Percentiles rank a stretch among this genome's conserved stretches.
Evolutionary conservation across 2,329 filamentous ascomycete genomes (phyloP).

Genomic region (Colletotrichum tofieldiae): DNA sequence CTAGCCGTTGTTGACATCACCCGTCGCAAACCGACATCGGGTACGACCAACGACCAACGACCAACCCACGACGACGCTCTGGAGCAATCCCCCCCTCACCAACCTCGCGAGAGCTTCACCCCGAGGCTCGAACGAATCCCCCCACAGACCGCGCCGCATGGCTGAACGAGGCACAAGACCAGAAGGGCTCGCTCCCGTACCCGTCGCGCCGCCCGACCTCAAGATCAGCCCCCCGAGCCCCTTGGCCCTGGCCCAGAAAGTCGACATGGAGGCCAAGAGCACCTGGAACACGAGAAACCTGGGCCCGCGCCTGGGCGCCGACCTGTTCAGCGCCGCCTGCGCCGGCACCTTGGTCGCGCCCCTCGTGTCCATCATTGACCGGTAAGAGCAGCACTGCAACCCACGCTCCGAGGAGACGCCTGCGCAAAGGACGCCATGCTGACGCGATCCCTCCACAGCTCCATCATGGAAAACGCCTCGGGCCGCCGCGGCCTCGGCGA

Average conservation of each 20-base stretch:
- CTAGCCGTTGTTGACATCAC: constrained; percentile 6
- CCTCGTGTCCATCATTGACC: constrained; percentile 89
- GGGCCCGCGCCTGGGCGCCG: constrained; percentile 75
- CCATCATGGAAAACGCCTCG: constrained; percentile 87
- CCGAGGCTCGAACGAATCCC: neutral
- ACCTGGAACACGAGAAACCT: constrained; percentile 85
- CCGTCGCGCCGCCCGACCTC: constrained; percentile 35
- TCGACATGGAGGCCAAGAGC: constrained; percentile 43
- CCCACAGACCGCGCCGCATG: constrained; percentile 20
- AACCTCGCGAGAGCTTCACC: constrained; percentile 7
- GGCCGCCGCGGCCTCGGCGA: constrained; percentile 72
- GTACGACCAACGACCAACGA: neutral
- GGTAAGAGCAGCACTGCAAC: constrained; percentile 63
- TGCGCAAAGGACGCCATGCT: neutral
- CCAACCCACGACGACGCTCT: constrained; percentile 2
- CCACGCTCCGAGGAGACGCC: neutral
- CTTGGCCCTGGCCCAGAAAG: constrained; percentile 51
- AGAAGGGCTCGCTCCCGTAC: constrained; percentile 37
- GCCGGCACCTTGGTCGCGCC: constrained; percentile 86
- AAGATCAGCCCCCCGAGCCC: constrained; percentile 49
- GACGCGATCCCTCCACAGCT: constrained; percentile 63
- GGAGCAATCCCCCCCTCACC: too few relatives aligned
- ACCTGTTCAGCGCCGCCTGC: constrained; percentile 77
- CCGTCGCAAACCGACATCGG: constrained; percentile 35
- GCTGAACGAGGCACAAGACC: constrained; percentile 36